Evolutionary conservation across 1,284 basidiomycete species (phyloP).

Genomic region (Megacollybia platyphylla): DNA sequence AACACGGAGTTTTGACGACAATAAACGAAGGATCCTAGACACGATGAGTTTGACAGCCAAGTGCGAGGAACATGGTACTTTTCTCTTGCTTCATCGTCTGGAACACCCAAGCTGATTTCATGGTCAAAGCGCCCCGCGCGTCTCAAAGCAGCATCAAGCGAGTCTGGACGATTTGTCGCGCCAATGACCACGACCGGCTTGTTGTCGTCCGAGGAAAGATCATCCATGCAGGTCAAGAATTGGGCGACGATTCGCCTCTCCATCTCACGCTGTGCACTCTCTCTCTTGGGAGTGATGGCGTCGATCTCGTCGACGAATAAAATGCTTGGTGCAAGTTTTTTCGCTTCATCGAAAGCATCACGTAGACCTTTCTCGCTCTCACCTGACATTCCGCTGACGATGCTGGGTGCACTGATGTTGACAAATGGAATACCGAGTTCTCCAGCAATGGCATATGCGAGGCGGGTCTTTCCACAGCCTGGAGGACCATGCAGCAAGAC

Average conservation of each 20-base stretch:
- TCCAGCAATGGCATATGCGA: conserved; percentile 89
- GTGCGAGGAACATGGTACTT: conserved; percentile 44
- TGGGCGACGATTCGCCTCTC: conserved; percentile 95
- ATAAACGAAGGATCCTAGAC: conserved; percentile 67
- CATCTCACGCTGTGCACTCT: conserved; percentile 97
- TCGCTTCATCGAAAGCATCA: conserved; percentile 95
- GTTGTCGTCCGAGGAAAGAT: conserved; percentile 78
- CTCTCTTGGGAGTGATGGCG: conserved; percentile 93
- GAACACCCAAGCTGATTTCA: conserved; percentile 95
- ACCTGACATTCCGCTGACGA: conserved; percentile 96
- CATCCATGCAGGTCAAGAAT: conserved; percentile 95
- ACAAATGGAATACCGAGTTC: conserved; percentile 91
- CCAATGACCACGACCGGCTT: conserved; percentile 92
- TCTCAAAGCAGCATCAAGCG: conserved; percentile 85
- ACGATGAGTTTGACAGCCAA: not conserved
- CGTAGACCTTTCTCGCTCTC: conserved; percentile 94
- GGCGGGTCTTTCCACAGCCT: conserved; percentile 90
- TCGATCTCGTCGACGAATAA: conserved; percentile 97
- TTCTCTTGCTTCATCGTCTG: conserved; percentile 80
- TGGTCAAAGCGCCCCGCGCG: conserved; percentile 94
- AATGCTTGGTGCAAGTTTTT: conserved; percentile 82
- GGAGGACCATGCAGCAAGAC: conserved; percentile 93
- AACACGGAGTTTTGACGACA: conserved; percentile 65
- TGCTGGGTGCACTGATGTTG: conserved; percentile 84
- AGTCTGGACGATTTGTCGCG: conserved; percentile 92